Conservation (phyloP, 495 filamentous ascomycete genomes). For the Penicillium silybi region DNA sequence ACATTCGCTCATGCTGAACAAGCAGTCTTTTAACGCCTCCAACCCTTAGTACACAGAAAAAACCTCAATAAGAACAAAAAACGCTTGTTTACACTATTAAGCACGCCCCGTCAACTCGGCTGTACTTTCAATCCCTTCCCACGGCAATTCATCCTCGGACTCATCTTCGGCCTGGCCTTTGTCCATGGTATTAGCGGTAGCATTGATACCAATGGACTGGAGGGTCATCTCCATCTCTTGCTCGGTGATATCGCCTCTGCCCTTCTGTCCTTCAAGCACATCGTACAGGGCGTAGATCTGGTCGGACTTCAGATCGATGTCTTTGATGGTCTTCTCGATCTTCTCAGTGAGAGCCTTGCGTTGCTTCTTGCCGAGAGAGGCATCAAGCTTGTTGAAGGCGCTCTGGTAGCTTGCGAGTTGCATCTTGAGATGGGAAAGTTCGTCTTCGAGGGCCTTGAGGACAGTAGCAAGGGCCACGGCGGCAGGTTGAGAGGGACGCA, state of each 20-base stretch:
- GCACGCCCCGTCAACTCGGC: slow-evolving; percentile 39
- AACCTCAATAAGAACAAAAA: neutral
- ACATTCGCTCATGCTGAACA: neutral
- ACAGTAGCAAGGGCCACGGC: slow-evolving; percentile 73
- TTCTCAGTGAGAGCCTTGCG: slow-evolving; percentile 60
- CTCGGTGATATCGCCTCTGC: slow-evolving; percentile 56
- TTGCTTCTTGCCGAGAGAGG: slow-evolving; percentile 62
- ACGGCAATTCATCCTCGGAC: slow-evolving; percentile 44
- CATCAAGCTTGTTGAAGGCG: slow-evolving; percentile 64
- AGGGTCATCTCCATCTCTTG: slow-evolving; percentile 68
- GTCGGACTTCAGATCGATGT: slow-evolving; percentile 75
- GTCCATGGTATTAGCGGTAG: slow-evolving; percentile 34
- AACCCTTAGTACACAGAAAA: slow-evolving; percentile 8
- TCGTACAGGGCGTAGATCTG: slow-evolving; percentile 89
- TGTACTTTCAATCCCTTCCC: slow-evolving; percentile 53
- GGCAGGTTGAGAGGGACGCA: slow-evolving; percentile 73
- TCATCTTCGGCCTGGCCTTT: slow-evolving; percentile 36
- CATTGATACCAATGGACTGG: slow-evolving; percentile 51
- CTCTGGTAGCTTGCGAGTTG: slow-evolving; percentile 55
- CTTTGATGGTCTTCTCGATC: slow-evolving; percentile 59
- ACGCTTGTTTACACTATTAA: slow-evolving; percentile 7
- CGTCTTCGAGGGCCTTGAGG: slow-evolving; percentile 76
- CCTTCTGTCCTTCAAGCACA: slow-evolving; percentile 80
- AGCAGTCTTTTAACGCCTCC: neutral
- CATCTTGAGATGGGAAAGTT: slow-evolving; percentile 74